Conservation (phyloP, 2,329 filamentous ascomycete genomes). For the Trichoderma citrinoviride region DNA sequence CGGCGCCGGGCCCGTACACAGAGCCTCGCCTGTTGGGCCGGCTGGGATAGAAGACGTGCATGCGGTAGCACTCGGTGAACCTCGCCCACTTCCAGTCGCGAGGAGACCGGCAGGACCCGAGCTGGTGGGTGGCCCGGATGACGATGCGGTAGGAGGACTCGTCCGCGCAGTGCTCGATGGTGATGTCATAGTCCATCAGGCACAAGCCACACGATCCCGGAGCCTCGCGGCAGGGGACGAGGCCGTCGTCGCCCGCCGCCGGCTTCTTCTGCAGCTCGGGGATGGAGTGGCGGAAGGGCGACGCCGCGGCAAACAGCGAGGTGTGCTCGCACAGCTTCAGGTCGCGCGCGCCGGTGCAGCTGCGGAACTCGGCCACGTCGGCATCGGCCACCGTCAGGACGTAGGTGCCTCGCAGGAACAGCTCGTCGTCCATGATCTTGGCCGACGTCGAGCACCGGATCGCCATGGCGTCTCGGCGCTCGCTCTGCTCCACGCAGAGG, state of each 20-base stretch:
- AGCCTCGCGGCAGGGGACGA: slow-evolving; percentile 23
- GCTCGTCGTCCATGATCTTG: slow-evolving; percentile 24
- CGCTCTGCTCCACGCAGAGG: slow-evolving; percentile 24
- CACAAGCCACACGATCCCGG: slow-evolving; percentile 28
- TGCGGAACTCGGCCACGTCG: slow-evolving; percentile 22
- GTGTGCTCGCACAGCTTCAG: slow-evolving; percentile 29
- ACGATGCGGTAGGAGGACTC: slow-evolving; percentile 21
- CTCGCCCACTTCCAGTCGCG: slow-evolving; percentile 31
- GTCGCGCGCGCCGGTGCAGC: slow-evolving; percentile 24
- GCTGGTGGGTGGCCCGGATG: slow-evolving; percentile 26
- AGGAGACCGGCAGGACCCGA: slow-evolving; percentile 27
- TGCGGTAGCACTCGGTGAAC: slow-evolving; percentile 26
- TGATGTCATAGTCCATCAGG: slow-evolving; percentile 29
- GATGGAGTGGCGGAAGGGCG: slow-evolving; percentile 25
- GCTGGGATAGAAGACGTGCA: slow-evolving; percentile 27
- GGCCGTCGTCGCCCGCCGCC: slow-evolving; percentile 5
- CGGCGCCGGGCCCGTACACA: slow-evolving; percentile 21
- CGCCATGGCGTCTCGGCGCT: slow-evolving; percentile 11
- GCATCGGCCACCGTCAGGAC: slow-evolving; percentile 20
- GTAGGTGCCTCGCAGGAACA: slow-evolving; percentile 26
- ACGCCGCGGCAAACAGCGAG: slow-evolving; percentile 25
- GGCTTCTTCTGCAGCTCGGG: slow-evolving; percentile 24
- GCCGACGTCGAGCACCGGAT: slow-evolving; percentile 26
- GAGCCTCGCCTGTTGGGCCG: slow-evolving; percentile 28
- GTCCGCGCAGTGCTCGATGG: slow-evolving; percentile 19